Evolutionary conservation across 805 yeast genomes (phyloP).

Genomic region (Ogataea paradorogensis): DNA sequence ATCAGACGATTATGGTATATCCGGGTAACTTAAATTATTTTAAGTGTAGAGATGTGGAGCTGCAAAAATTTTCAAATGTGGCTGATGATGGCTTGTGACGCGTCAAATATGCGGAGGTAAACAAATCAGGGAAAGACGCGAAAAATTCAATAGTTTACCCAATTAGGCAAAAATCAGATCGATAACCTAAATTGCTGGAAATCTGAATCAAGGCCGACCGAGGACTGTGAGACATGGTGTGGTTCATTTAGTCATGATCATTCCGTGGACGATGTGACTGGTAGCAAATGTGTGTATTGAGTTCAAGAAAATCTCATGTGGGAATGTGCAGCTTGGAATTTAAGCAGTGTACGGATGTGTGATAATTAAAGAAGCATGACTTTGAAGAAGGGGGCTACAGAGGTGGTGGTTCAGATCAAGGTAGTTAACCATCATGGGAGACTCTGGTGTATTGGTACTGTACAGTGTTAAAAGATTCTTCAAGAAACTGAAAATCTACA

Average conservation of each 20-base stretch:
- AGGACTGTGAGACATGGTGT: background rate
- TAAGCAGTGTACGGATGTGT: no score
- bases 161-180: slow-evolving; percentile 1
- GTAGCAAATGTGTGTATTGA: background rate
- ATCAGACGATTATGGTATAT: background rate
- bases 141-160: slow-evolving; percentile 4
- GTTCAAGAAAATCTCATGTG: background rate
- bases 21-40: slow-evolving; percentile 2
- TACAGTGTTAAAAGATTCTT: background rate
- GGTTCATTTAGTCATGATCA: background rate
- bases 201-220: background rate
- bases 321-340: no score
- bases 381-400: no score
- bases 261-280: background rate
- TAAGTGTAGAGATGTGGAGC: slow-evolving; percentile 1
- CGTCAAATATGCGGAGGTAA: slow-evolving; percentile 10
- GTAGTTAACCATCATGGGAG: no score
- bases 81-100: slow-evolving; percentile 4
- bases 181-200: background rate
- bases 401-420: no score
- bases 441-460: no score
- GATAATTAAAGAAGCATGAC: no score
- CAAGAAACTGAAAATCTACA: background rate
- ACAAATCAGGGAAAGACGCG: slow-evolving; percentile 11
- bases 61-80: background rate